Evolutionary conservation across 768 basidiomycete genomes (phyloP).

Genomic region (Austroboletus festivus): DNA sequence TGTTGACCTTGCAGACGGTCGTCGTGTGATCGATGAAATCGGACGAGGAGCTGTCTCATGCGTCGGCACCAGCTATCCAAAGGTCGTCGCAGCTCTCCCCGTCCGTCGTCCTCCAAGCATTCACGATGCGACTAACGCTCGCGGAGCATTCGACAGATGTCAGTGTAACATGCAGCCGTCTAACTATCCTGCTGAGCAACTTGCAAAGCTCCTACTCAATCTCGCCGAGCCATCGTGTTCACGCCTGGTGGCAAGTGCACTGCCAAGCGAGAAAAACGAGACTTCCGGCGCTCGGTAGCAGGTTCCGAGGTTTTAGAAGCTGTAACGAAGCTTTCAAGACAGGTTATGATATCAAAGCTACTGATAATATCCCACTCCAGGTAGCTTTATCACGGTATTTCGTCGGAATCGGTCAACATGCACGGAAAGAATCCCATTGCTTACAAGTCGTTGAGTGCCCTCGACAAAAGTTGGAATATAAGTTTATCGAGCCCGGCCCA

Average conservation of each 20-base stretch:
- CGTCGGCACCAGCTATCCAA: slow-evolving; percentile 71
- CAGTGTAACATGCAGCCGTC: slow-evolving; percentile 84
- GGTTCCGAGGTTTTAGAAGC: slow-evolving; percentile 90
- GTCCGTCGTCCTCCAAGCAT: slow-evolving; percentile 21
- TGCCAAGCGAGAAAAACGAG: neutral
- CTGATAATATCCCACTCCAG: slow-evolving; percentile 11
- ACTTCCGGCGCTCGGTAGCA: slow-evolving; percentile 26
- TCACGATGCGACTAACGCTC: neutral
- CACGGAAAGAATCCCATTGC: slow-evolving; percentile 79
- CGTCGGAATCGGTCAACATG: slow-evolving; percentile 61
- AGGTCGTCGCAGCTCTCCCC: slow-evolving; percentile 65
- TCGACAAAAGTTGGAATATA: slow-evolving; percentile 77
- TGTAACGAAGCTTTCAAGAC: slow-evolving; percentile 77
- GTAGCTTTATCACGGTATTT: slow-evolving; percentile 50
- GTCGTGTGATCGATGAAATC: slow-evolving; percentile 68
- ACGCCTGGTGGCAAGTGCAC: slow-evolving; percentile 62
- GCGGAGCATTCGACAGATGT: slow-evolving; percentile 51
- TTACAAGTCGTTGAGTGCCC: slow-evolving; percentile 73
- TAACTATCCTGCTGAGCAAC: slow-evolving; percentile 75
- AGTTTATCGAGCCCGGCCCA: slow-evolving; percentile 78
- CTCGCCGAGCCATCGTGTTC: slow-evolving; percentile 64
- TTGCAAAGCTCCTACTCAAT: slow-evolving; percentile 65
- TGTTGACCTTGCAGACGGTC: slow-evolving; percentile 67
- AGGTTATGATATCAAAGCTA: slow-evolving; percentile 39
- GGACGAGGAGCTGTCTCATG: slow-evolving; percentile 86